Conservation (phyloP, 2,329 filamentous ascomycete species). For the Malbranchea cinnamomea region DNA sequence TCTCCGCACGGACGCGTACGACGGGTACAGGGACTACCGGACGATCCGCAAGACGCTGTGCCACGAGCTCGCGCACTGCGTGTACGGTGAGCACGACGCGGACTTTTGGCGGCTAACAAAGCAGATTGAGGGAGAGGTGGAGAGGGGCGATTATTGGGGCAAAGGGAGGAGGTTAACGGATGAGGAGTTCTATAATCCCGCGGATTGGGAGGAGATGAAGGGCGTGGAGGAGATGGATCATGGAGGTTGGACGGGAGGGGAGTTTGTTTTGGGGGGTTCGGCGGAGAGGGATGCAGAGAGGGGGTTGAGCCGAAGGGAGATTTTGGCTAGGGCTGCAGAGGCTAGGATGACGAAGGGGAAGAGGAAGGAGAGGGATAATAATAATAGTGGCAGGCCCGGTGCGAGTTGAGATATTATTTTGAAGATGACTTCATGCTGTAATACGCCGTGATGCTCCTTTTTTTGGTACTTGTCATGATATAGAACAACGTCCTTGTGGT, state of each 20-base stretch:
- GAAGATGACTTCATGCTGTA: not conserved
- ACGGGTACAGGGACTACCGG: conserved; percentile 86
- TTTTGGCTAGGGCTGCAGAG: conserved; percentile 60
- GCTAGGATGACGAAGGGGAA: conserved; percentile 43
- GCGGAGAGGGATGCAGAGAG: conserved; percentile 26
- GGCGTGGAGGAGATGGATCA: conserved; percentile 47
- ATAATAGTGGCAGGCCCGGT: conserved; percentile 5
- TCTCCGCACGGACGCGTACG: conserved; percentile 81
- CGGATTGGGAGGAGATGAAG: conserved; percentile 35
- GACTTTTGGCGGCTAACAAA: conserved; percentile 83
- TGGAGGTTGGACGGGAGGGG: conserved; percentile 64
- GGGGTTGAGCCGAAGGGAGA: conserved; percentile 53
- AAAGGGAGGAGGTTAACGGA: conserved; percentile 48
- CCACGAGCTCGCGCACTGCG: conserved; percentile 89
- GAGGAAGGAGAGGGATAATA: conserved; percentile 22
- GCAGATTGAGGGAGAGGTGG: conserved; percentile 77
- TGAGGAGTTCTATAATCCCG: conserved; percentile 45
- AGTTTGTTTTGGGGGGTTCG: conserved; percentile 54
- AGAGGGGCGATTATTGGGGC: conserved; percentile 69
- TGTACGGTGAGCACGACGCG: conserved; percentile 67
- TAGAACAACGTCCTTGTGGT: not conserved
- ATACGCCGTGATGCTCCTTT: not conserved
- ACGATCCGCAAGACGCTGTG: conserved; percentile 84
- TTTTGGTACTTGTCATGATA: not conserved
- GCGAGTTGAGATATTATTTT: not conserved